Conservation (phyloP, 2,329 filamentous ascomycete genomes). For the Cordyceps javanica region DNA sequence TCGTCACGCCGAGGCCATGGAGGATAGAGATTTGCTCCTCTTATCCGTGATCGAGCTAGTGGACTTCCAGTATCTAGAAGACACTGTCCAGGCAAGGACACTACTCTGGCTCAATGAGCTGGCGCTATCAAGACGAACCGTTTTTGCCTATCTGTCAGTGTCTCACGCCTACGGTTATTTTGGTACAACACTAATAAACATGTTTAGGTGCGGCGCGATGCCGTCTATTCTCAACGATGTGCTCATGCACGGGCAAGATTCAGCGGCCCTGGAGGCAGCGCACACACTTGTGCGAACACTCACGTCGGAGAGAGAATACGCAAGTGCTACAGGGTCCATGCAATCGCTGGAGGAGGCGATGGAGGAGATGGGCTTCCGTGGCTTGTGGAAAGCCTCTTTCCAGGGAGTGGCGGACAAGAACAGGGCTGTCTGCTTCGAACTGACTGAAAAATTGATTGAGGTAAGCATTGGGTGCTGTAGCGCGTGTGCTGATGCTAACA, state of each 20-base stretch:
- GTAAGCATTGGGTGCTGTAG: constrained; percentile 30
- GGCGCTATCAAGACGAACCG: constrained; percentile 46
- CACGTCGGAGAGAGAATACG: constrained; percentile 47
- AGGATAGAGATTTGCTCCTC: constrained; percentile 56
- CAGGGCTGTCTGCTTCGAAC: constrained; percentile 44
- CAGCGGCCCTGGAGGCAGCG: constrained; percentile 52
- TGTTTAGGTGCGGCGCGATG: constrained; percentile 44
- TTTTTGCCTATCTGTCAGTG: constrained; percentile 50
- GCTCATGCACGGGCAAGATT: constrained; percentile 57
- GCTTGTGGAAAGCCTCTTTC: constrained; percentile 54
- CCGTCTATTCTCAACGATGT: constrained; percentile 55
- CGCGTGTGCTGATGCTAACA: background rate
- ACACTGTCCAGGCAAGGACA: constrained; percentile 52
- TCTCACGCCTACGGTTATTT: background rate
- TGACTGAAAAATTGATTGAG: constrained; percentile 57
- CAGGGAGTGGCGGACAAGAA: constrained; percentile 43
- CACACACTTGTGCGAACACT: constrained; percentile 55
- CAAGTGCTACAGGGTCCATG: constrained; percentile 40
- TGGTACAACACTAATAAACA: constrained; percentile 14
- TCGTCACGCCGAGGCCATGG: constrained; percentile 37
- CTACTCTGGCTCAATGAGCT: constrained; percentile 55
- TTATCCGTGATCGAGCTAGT: constrained; percentile 59
- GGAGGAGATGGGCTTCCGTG: constrained; percentile 56
- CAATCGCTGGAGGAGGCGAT: constrained; percentile 46
- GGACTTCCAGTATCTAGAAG: constrained; percentile 60